phyloP scores from a whole-genome alignment of 2,329 filamentous ascomycete species.

The Xylaria digitata region DNA sequence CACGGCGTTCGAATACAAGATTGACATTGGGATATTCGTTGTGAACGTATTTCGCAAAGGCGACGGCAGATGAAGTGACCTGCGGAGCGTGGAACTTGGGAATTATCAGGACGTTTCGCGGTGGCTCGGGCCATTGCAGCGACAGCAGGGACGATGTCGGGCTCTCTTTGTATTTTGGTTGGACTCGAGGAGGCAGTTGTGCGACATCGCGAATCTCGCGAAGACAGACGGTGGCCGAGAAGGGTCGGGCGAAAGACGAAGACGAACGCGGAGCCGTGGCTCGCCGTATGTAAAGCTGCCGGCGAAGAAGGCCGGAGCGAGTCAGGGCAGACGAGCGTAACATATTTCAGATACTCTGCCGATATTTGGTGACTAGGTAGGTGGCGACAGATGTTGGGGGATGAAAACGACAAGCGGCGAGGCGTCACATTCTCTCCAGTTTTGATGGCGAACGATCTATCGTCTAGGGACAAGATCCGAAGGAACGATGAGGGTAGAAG shows the following conservation, averaged over 20 bases:
- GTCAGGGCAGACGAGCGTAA: conserved; percentile 15
- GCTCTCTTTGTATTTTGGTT: conserved; percentile 73
- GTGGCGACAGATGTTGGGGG: background rate
- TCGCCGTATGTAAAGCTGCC: conserved; percentile 20
- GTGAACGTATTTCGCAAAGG: conserved; percentile 77
- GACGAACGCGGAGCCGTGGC: conserved; percentile 2
- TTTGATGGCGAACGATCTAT: background rate
- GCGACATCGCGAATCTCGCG: conserved; percentile 63
- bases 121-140: conserved; percentile 65
- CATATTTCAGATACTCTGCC: conserved; percentile 28
- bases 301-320: conserved; percentile 3
- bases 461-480: background rate
- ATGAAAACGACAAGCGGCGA: conserved; percentile 11
- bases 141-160: conserved; percentile 65
- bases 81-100: conserved; percentile 68
- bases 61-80: conserved; percentile 63
- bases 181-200: conserved; percentile 64
- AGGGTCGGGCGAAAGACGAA: conserved; percentile 50
- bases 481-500: background rate
- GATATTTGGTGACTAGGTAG: background rate
- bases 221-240: conserved; percentile 61
- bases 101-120: conserved; percentile 67
- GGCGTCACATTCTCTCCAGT: conserved; percentile 30
- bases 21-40: conserved; percentile 83
- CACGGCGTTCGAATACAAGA: conserved; percentile 82